phyloP scores from a whole-genome alignment of 345 rosid species.

The Orychophragmus violaceus region DNA sequence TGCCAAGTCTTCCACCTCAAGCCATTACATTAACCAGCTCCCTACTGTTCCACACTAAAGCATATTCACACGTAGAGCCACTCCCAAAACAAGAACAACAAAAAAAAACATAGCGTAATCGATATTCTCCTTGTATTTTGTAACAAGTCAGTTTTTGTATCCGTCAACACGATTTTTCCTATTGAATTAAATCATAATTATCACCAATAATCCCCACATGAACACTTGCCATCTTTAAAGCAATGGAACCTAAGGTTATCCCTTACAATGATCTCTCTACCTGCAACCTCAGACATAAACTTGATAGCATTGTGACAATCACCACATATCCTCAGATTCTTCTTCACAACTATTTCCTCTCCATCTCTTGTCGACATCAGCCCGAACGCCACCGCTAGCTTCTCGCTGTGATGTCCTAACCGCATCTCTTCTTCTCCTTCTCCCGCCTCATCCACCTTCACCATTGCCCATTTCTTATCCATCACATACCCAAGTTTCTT shows the following conservation, averaged over 20 bases:
- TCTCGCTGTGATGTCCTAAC: constrained; percentile 77
- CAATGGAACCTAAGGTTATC: constrained; percentile 70
- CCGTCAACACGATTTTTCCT: constrained; percentile 27
- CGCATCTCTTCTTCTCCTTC: constrained; percentile 56
- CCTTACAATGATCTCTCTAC: constrained; percentile 69
- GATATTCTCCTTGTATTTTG: constrained; percentile 27
- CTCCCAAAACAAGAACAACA: neutral
- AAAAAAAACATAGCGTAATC: constrained; percentile 17
- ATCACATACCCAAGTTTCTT: constrained; percentile 69
- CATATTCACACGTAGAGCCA: constrained; percentile 29
- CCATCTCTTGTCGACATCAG: constrained; percentile 58
- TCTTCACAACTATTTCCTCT: constrained; percentile 62
- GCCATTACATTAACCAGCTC: constrained; percentile 42
- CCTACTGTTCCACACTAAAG: constrained; percentile 17
- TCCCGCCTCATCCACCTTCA: constrained; percentile 51
- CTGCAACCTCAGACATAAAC: constrained; percentile 44
- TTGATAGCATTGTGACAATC: constrained; percentile 86
- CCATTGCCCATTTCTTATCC: constrained; percentile 59
- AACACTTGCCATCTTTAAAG: constrained; percentile 57
- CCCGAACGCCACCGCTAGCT: constrained; percentile 84
- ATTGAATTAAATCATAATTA: constrained; percentile 18
- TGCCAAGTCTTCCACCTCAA: constrained; percentile 95
- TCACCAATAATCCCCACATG: constrained; percentile 86
- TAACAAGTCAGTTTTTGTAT: constrained; percentile 25
- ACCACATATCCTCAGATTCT: constrained; percentile 85